Evolutionary conservation across 345 rosid genomes (phyloP).

Genomic region (Linum tenue): DNA sequence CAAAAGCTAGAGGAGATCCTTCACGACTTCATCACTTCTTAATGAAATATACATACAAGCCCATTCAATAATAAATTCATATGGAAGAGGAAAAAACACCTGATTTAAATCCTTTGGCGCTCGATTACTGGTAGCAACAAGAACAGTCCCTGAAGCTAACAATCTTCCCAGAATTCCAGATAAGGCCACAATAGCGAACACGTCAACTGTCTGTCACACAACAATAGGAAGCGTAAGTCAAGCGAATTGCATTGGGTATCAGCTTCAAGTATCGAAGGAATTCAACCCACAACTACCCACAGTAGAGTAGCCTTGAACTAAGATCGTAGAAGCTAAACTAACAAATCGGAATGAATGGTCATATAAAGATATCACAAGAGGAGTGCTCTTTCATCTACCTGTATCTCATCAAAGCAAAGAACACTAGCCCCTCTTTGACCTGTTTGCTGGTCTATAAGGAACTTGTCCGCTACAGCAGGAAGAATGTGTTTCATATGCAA

Average conservation of each 20-base stretch:
- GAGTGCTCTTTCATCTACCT: slow-evolving; percentile 34
- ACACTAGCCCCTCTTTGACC: slow-evolving; percentile 63
- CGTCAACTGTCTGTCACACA: slow-evolving; percentile 79
- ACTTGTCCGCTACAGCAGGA: slow-evolving; percentile 79
- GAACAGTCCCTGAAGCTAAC: slow-evolving; percentile 73
- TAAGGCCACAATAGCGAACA: slow-evolving; percentile 94
- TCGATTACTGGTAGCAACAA: slow-evolving; percentile 89
- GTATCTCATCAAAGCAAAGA: slow-evolving; percentile 95
- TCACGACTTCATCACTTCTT: not conserved
- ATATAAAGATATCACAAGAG: not conserved
- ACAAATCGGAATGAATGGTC: not conserved
- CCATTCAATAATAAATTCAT: not conserved
- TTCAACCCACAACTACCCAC: not conserved
- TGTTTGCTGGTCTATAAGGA: slow-evolving; percentile 52
- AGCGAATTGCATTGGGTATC: slow-evolving; percentile 10
- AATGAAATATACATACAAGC: not conserved
- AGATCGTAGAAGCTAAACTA: no score
- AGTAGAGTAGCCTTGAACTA: no score
- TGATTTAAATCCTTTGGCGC: slow-evolving; percentile 86
- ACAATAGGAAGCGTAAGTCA: slow-evolving; percentile 23
- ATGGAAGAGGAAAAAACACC: slow-evolving; percentile 23
- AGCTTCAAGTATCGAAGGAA: not conserved
- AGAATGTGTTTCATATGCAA: slow-evolving; percentile 76
- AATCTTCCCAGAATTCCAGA: slow-evolving; percentile 98
- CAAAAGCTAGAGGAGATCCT: not conserved